Conservation (phyloP, 108 stramenopile genomes). For the Discostella pseudostelligera region DNA sequence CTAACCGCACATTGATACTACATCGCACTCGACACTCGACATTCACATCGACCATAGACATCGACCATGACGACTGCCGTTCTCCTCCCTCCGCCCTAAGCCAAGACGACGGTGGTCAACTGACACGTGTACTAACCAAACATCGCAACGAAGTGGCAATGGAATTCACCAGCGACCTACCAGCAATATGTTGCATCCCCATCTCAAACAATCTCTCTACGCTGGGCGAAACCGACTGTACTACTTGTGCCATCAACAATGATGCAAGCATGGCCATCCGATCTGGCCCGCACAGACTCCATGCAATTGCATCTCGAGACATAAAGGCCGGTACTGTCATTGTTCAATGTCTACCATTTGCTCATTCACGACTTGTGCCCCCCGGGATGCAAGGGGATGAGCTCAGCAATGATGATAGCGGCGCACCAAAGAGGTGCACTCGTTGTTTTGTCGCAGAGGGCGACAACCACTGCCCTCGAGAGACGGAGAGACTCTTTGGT, state of each 20-base stretch:
- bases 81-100: no score
- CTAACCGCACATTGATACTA: no score
- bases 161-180: no score
- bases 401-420: not conserved
- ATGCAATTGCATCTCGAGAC: constrained; percentile 23
- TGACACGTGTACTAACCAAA: no score
- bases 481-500: constrained; percentile 9
- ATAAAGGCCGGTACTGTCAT: constrained; percentile 26
- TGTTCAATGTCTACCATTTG: constrained; percentile 35
- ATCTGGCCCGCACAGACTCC: constrained; percentile 20
- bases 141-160: no score
- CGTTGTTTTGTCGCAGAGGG: constrained; percentile 32
- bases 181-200: no score
- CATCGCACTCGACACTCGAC: no score
- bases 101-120: no score
- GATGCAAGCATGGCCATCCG: constrained; percentile 9
- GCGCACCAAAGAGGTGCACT: constrained; percentile 14
- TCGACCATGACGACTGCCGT: no score
- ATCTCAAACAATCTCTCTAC: not conserved
- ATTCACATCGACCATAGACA: no score
- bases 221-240: no score
- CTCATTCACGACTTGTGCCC: constrained; percentile 21
- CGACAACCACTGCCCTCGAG: constrained; percentile 6
- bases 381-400: constrained; percentile 11
- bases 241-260: not conserved